A percentile compares a stretch with the other conserved stretches of the same genome.
Evolutionary conservation across 495 filamentous ascomycete species (phyloP).

Genomic region (Penicillium soppii): DNA sequence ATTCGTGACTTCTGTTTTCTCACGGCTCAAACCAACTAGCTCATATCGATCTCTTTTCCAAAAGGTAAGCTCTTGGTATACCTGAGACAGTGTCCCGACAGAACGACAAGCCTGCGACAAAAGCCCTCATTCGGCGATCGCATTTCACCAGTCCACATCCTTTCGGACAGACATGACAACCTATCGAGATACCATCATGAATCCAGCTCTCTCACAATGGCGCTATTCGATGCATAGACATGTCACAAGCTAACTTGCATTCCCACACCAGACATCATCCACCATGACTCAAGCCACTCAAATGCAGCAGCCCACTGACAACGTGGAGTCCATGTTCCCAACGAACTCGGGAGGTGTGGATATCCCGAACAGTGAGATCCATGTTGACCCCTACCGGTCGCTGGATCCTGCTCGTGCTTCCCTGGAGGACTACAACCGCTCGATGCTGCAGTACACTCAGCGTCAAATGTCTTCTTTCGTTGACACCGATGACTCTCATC

Average conservation of each 20-base stretch:
- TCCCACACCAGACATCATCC: conserved; percentile 5
- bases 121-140: not conserved
- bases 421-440: conserved; percentile 46
- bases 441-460: conserved; percentile 48
- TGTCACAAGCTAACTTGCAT: not conserved
- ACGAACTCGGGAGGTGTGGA: conserved; percentile 17
- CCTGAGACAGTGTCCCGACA: not conserved
- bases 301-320: conserved; percentile 20
- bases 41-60: not conserved
- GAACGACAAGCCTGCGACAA: not conserved
- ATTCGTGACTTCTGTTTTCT: not conserved
- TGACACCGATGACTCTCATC: conserved; percentile 26
- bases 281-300: conserved; percentile 26
- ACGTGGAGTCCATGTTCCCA: conserved; percentile 20
- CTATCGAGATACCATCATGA: not conserved
- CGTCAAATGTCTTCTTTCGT: conserved; percentile 43
- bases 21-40: not conserved
- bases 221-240: not conserved
- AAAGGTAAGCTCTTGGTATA: not conserved
- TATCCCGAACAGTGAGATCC: conserved; percentile 15
- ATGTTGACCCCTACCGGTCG: conserved; percentile 21
- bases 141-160: not conserved
- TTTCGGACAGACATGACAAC: not conserved
- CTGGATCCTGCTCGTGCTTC: conserved; percentile 28
- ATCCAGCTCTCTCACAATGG: not conserved